Base-by-base conservation (phyloP, 1,139 yeast species). In the Taiozyma sp. region DNA sequence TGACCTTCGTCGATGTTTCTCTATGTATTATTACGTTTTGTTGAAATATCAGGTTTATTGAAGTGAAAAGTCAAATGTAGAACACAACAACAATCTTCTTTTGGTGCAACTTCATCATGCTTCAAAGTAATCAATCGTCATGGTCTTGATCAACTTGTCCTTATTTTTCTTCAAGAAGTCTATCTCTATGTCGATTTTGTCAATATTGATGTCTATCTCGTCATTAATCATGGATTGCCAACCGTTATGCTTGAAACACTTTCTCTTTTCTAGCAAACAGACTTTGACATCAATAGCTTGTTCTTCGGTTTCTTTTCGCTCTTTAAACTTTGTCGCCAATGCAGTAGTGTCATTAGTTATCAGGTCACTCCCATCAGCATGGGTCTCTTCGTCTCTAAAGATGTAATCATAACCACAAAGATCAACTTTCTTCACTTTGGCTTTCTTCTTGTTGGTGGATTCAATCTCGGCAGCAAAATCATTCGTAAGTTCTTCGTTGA, bases 181-280 rank as follows among this genome's bases (percentile, higher is more conserved):
- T 13, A 72, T 64, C 49, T 73, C 70, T 3, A 59, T 58, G 30
- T 68, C 66, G 32, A 66, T 56, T 41, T 69, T 73, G 22, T 68
- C 63, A 14, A 76, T 59, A 50, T 75, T 75, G 54, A 68, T 49
- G 16, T 66, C 68, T 16, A 70, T 60, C 30, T 68, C 70, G 48
- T 83, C 88, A 28, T 69, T 65, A 16, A 75, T 62, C 49, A 87
- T 75, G 46, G 71, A 70, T 65, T 74, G 75, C 96, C 96, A 88
- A 0, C 86, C 84, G 46, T 74, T 73, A 61, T 88, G 96, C 47
- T 81, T 76, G 6, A 67, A 65, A 64, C 96, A 88, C 60, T 84
- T 84, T 48, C 83, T 75, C 56, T 79, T 80, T 49, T 87, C 93
- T n/a, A 70, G 68, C 16, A 81, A 62, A 63, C 96, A 88, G 3